Evolutionary conservation across 2,329 filamentous ascomycete species (phyloP).

Genomic region (Xylariales sp.): DNA sequence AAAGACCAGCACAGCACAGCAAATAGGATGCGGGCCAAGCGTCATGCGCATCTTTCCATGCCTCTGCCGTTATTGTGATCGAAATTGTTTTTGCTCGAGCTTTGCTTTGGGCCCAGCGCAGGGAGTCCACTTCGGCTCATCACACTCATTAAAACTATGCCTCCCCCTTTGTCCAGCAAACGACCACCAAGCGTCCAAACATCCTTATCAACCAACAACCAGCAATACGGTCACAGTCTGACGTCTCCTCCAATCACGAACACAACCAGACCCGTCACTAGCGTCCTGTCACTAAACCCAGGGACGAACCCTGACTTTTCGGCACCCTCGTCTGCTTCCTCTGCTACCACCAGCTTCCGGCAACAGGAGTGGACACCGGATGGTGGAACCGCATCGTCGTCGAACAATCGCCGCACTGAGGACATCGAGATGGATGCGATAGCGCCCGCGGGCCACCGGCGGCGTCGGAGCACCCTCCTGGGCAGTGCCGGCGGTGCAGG

Average conservation of each 20-base stretch:
- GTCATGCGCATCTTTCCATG: background rate
- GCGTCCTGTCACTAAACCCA: constrained; percentile 14
- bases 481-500: constrained; percentile 33
- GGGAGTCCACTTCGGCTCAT: background rate
- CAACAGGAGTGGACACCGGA: constrained; percentile 22
- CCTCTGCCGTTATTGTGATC: background rate
- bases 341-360: constrained; percentile 29
- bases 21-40: background rate
- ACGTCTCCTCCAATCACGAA: background rate
- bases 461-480: constrained; percentile 52
- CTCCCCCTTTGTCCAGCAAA: constrained; percentile 11
- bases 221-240: background rate
- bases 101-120: too few species aligned
- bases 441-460: constrained; percentile 43
- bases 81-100: too few species aligned
- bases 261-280: constrained; percentile 16
- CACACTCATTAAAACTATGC: constrained; percentile 1
- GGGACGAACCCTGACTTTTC: constrained; percentile 21
- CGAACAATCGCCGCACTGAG: constrained; percentile 24
- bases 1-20: too few species aligned
- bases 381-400: too few species aligned
- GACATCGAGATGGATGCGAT: constrained; percentile 55
- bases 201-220: background rate
- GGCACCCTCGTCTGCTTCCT: constrained; percentile 27
- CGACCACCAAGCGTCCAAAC: background rate